Evolutionary conservation across 2,329 filamentous ascomycete genomes (phyloP), one percentile per base, ranked within the genome.

Genomic region (Colletotrichum gigasporum): DNA sequence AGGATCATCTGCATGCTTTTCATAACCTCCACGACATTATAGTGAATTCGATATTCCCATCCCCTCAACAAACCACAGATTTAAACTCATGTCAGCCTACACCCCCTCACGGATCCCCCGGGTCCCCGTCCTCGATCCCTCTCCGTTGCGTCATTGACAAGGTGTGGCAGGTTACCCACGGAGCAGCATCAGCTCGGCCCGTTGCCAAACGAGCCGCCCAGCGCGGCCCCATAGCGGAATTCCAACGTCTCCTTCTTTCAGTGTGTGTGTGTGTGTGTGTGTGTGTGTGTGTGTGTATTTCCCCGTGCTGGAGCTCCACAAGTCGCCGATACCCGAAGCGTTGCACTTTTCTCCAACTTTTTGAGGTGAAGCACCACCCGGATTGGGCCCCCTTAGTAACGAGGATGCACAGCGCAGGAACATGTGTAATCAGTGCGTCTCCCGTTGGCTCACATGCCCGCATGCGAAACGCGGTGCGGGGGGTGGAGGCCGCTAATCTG

Each of bases 371-470:
- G 30, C 30, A 34, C 30, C 12, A 34, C 41, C 41, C 11, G 24
- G 41, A 10, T 28, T 47, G 11, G n/a, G n/a, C n/a, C n/a, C 30
- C 28, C 3, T 53, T 39, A 20, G 9, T 53, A 30, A 20, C n/a
- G n/a, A n/a, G n/a, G n/a, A n/a, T n/a, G n/a, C n/a, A n/a, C n/a
- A n/a, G n/a, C n/a, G n/a, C n/a, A n/a, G n/a, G n/a, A n/a, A n/a
- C n/a, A n/a, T 54, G 41, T 48, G 48, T 64, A 48, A 61, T 61
- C 28, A 42, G 3, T 14, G n/a, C 28, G 61, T 26, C 48, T 61
- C 48, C 28, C 41, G 61, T 64, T 61, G 61, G 61, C 48, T 61
- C 61, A 42, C 61, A 54, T 61, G 61, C 20, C 22, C 32, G 35
- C n/a, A 22, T 61, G 28, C 55, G 55, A 64, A 61, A 64, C 61